These are phyloP conservation scores for Monosporascus ibericus DNA, from an alignment of 2,329 filamentous ascomycete species.

Conservation along the genomic window DNA sequence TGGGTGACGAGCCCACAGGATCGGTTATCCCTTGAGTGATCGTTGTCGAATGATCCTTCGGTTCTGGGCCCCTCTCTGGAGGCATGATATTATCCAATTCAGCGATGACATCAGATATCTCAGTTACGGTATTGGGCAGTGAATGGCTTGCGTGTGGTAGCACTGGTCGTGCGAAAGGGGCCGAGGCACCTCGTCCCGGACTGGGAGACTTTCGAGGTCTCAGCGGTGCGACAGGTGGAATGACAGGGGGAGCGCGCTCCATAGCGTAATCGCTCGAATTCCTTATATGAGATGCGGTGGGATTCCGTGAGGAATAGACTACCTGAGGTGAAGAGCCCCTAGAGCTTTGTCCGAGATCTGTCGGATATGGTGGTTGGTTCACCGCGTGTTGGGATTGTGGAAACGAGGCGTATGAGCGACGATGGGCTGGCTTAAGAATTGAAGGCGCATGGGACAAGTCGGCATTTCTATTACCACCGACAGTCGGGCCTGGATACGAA, in stretches of 20 bases:
- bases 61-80: neutral
- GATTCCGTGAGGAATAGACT: neutral
- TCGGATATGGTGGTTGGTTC: neutral
- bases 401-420: neutral
- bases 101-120: constrained; percentile 13
- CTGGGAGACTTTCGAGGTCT: neutral
- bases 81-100: constrained; percentile 3
- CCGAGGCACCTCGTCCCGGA: constrained; percentile 1
- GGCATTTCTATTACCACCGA: neutral
- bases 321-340: neutral
- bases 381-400: neutral
- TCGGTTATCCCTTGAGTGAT: no score
- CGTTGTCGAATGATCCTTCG: neutral
- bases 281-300: neutral
- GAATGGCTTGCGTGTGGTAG: constrained; percentile 1
- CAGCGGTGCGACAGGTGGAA: neutral
- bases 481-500: constrained; percentile 3
- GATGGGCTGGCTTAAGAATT: constrained; percentile 12
- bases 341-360: neutral
- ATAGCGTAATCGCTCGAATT: neutral
- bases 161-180: constrained; percentile 2
- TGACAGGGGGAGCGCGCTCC: neutral
- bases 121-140: neutral
- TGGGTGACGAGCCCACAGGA: no score
- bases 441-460: constrained; percentile 8